A percentile compares a stretch with the other conserved stretches of the same genome.
phyloP scores from a whole-genome alignment of 2,329 filamentous ascomycete species.

The Ceratocystis diversiconidia region DNA sequence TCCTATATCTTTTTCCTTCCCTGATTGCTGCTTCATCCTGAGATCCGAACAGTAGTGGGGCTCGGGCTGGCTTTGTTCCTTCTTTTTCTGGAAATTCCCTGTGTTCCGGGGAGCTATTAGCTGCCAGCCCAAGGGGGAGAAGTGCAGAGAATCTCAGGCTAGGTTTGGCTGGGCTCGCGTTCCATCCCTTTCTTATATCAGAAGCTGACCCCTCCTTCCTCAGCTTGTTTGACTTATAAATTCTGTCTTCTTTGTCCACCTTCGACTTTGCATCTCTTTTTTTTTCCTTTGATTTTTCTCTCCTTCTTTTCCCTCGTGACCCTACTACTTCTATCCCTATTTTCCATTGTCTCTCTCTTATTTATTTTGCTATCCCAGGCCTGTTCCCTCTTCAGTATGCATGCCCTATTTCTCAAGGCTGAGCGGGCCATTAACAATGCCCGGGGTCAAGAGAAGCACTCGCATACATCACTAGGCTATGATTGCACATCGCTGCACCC shows the following conservation, averaged over 20 bases:
- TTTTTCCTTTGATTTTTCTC: not conserved
- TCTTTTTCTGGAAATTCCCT: not conserved
- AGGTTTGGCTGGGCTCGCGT: not conserved
- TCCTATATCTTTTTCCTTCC: not conserved
- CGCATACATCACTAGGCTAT: slow-evolving; percentile 31
- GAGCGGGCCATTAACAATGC: slow-evolving; percentile 24
- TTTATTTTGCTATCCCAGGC: not conserved
- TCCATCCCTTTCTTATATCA: not conserved
- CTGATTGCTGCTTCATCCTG: not conserved
- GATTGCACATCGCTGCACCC: slow-evolving; percentile 31
- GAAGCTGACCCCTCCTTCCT: not conserved
- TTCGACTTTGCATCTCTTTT: not conserved
- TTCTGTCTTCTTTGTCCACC: not conserved
- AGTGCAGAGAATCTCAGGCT: not conserved
- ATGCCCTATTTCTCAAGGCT: slow-evolving; percentile 32
- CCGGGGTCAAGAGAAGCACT: slow-evolving; percentile 31
- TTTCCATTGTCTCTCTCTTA: not conserved
- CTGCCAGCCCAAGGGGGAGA: not conserved
- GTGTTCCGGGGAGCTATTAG: not conserved
- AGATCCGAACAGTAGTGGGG: not conserved
- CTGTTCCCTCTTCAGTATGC: slow-evolving; percentile 5
- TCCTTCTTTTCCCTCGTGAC: not conserved
- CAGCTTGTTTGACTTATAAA: not conserved
- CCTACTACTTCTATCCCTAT: not conserved
- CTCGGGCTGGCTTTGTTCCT: not conserved